A percentile compares a stretch with the other conserved stretches of the same genome.
Evolutionary conservation across 1,139 yeast species (phyloP).

Genomic region (Debaryomyces subglobosus): DNA sequence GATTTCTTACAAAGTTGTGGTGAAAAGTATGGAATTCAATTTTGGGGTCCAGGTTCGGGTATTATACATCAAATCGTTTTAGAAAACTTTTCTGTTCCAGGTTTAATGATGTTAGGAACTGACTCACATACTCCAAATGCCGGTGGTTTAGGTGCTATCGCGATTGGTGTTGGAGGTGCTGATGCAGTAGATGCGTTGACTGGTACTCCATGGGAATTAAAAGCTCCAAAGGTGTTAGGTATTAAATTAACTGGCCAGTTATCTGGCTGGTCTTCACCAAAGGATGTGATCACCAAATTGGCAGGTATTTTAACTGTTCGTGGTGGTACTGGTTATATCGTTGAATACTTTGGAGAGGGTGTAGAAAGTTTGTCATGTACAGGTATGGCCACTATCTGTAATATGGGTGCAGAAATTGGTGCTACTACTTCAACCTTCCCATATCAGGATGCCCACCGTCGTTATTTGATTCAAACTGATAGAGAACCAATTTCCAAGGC

Average conservation of each 20-base stretch:
- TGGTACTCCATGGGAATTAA: slow-evolving; percentile 98
- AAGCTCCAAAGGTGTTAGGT: slow-evolving; percentile 93
- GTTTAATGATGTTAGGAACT: slow-evolving; percentile 94
- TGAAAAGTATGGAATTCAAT: slow-evolving; percentile 89
- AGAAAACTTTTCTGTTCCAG: slow-evolving; percentile 94
- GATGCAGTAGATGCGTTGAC: slow-evolving; percentile 97
- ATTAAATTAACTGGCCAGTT: slow-evolving; percentile 86
- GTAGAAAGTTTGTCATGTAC: slow-evolving; percentile 85
- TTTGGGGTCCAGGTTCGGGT: slow-evolving; percentile 99
- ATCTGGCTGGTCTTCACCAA: slow-evolving; percentile 94
- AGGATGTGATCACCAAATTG: slow-evolving; percentile 87
- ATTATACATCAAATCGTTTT: slow-evolving; percentile 96
- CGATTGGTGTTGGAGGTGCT: slow-evolving; percentile 99
- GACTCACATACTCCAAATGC: slow-evolving; percentile 98
- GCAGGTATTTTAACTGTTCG: slow-evolving; percentile 92
- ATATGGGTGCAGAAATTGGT: slow-evolving; percentile 99
- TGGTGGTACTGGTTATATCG: slow-evolving; percentile 96
- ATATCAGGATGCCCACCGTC: slow-evolving; percentile 81
- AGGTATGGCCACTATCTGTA: slow-evolving; percentile 99
- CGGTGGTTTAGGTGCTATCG: slow-evolving; percentile 96
- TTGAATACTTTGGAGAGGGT: slow-evolving; percentile 96
- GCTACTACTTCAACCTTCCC: slow-evolving; percentile 98
- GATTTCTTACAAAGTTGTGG: slow-evolving; percentile 91
- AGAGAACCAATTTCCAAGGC: slow-evolving; percentile 81
- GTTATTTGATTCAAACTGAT: slow-evolving; percentile 79